Base-by-base conservation (phyloP, 257 asterid species). In the Marsdenia floribunda region DNA sequence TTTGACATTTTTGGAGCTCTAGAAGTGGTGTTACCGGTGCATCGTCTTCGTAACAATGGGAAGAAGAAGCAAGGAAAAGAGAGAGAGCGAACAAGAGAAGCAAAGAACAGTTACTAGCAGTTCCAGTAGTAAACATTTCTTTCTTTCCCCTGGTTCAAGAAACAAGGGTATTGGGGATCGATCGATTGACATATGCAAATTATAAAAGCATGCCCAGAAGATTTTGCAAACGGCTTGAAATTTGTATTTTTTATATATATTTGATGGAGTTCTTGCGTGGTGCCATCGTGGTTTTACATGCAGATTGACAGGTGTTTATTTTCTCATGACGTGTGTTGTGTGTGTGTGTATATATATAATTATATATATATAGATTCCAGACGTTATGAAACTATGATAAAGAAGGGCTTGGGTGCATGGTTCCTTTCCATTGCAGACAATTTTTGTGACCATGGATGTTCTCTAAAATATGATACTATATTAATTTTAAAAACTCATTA, bases 271-370 rank as follows among this genome's bases (percentile, higher is more conserved):
- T 26, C 2, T 75, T 53, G 54, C 33, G 14, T 22, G 54, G 14
- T 9, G 58, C 15, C 5, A 33, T 37, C 75, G 21, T 67, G 71
- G 65, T 6, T 24, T 60, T 5, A 19, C 78, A 73, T 78, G 82
- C 82, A 73, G n/a, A 46, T 68, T 68, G 82, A 73, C 78, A 78
- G 22, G 82, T 73, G 82, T 78, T 44, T 14, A 22, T 24, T 38
- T 15, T 29, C 5, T 21, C 61, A 44, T 7, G 21, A 64, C 47
- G 15, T 61, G 42, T 26, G 16, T 29, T 3, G 35, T 6, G 29
- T 55, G 35, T 6, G 29, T 55, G 22, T 22, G 8, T 19, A 1
- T 5, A 6, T 35, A 18, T 64, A 35, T 35, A 44, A 22, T 6
- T 7, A 44, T 44, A 44, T 44, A 44, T 44, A 44, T 44, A 44